phyloP scores from a whole-genome alignment of 805 yeast genomes.

The Dipodascus geniculatus region DNA sequence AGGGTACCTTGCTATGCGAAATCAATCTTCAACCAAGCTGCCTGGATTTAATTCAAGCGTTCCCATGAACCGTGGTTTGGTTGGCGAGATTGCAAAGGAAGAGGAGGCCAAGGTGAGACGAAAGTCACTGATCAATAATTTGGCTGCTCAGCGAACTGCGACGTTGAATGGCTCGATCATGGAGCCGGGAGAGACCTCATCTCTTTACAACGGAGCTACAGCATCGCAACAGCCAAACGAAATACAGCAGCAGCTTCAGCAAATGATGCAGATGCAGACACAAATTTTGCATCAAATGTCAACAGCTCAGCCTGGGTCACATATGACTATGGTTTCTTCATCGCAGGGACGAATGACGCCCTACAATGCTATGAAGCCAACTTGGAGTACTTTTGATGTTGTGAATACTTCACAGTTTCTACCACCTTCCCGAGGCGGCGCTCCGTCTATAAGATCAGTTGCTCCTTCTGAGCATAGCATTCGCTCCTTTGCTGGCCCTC shows the following conservation, averaged over 20 bases:
- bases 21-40: background rate
- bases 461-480: constrained; percentile 10
- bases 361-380: constrained; percentile 5
- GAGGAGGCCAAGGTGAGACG: constrained; percentile 26
- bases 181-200: constrained; percentile 5
- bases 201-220: constrained; percentile 8
- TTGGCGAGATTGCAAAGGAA: constrained; percentile 30
- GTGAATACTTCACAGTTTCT: constrained; percentile 2
- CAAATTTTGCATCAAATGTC: constrained; percentile 19
- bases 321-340: constrained; percentile 1
- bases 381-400: constrained; percentile 13
- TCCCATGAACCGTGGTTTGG: constrained; percentile 24
- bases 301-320: background rate
- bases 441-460: constrained; percentile 14
- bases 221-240: constrained; percentile 8
- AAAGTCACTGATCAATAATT: constrained; percentile 8
- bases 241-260: constrained; percentile 23
- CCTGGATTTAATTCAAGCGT: background rate
- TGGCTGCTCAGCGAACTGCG: constrained; percentile 7
- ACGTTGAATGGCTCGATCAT: background rate
- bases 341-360: background rate
- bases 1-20: background rate
- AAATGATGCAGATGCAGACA: constrained; percentile 23
- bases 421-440: background rate
- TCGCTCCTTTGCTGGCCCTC: background rate